phyloP scores from a whole-genome alignment of 2,329 filamentous ascomycete genomes.

The Cladosporium sp. region DNA sequence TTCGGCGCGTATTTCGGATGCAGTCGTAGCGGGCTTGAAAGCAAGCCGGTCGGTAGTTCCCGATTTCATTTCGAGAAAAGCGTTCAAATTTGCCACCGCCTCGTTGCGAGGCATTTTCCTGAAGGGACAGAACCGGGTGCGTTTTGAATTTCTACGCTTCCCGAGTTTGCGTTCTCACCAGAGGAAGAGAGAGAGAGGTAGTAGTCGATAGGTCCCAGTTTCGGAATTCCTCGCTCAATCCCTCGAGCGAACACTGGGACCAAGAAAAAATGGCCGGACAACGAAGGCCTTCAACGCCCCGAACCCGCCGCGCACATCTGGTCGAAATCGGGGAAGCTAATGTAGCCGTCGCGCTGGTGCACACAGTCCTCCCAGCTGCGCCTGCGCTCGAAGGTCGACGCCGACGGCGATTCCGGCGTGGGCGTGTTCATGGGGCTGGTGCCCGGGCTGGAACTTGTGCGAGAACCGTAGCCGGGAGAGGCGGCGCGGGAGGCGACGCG shows the following conservation, averaged over 20 bases:
- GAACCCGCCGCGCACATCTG: constrained; percentile 18
- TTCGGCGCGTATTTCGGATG: too few species aligned
- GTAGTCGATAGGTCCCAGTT: too few species aligned
- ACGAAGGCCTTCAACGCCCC: constrained; percentile 4
- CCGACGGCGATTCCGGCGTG: constrained; percentile 3
- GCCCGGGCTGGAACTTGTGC: constrained; percentile 11
- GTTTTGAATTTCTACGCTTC: not conserved
- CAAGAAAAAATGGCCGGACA: too few species aligned
- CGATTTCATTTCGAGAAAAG: too few species aligned
- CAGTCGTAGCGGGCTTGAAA: too few species aligned
- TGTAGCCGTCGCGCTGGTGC: constrained; percentile 29
- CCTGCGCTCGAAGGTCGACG: constrained; percentile 8
- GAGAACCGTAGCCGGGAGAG: constrained; percentile 18
- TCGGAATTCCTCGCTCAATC: too few species aligned
- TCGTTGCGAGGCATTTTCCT: too few species aligned
- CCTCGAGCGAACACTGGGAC: too few species aligned
- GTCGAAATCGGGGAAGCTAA: constrained; percentile 32
- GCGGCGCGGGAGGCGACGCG: constrained; percentile 22
- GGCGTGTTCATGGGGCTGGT: not conserved
- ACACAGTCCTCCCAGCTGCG: constrained; percentile 28
- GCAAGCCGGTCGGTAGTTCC: too few species aligned
- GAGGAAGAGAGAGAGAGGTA: too few species aligned
- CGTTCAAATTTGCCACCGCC: too few species aligned
- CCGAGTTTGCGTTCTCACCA: too few species aligned
- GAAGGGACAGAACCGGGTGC: not conserved